phyloP scores from a whole-genome alignment of 2,329 filamentous ascomycete species.

The Phialophora chinensis region DNA sequence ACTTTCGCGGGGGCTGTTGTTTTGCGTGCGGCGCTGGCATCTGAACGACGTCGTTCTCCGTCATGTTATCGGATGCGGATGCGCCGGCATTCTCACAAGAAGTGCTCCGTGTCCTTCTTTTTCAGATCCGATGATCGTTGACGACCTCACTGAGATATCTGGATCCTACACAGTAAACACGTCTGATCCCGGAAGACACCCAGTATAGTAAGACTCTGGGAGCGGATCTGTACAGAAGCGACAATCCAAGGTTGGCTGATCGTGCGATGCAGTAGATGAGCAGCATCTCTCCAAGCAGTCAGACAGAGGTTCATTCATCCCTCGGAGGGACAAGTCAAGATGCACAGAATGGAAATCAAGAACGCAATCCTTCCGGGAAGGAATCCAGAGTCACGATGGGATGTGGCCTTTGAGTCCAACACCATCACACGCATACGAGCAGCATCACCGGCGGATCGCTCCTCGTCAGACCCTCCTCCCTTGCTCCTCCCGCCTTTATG shows the following conservation, averaged over 20 bases:
- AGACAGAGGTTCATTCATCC: too few species aligned
- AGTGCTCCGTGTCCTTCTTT: not conserved
- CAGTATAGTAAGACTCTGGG: too few species aligned
- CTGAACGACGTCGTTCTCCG: constrained; percentile 4
- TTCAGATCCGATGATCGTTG: not conserved
- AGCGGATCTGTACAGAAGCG: too few species aligned
- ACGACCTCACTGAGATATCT: not conserved
- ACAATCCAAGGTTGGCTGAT: too few species aligned
- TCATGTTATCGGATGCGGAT: not conserved
- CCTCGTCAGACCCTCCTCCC: constrained; percentile 25
- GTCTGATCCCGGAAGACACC: too few species aligned
- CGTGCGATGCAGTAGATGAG: too few species aligned
- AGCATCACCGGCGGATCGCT: not conserved
- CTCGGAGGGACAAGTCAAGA: not conserved
- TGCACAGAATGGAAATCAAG: constrained; percentile 30
- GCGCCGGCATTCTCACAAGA: not conserved
- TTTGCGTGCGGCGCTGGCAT: not conserved
- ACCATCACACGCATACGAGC: constrained; percentile 34
- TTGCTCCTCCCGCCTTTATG: constrained; percentile 64
- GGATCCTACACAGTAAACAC: not conserved
- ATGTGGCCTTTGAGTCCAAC: constrained; percentile 26
- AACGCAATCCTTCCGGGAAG: constrained; percentile 36
- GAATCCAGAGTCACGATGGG: constrained; percentile 30
- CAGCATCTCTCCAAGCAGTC: too few species aligned
- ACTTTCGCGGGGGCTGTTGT: not conserved